phyloP scores from a whole-genome alignment of 768 basidiomycete genomes.

The Naganishia antarctica region DNA sequence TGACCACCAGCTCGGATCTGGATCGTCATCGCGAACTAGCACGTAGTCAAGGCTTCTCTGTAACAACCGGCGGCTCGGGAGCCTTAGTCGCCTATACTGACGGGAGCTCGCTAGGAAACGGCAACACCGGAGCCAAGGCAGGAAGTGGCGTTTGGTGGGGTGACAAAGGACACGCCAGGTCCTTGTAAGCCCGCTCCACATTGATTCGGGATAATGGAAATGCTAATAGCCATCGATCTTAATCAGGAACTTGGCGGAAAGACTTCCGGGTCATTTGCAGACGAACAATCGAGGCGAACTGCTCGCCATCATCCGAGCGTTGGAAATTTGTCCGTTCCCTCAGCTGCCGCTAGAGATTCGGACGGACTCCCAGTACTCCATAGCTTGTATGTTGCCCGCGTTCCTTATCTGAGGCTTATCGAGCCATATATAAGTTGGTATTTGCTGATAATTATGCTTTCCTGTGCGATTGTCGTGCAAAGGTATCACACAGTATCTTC shows the following conservation, averaged over 20 bases:
- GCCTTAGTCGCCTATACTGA: constrained; percentile 68
- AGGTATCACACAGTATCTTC: constrained; percentile 69
- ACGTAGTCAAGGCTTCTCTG: constrained; percentile 41
- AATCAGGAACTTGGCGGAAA: constrained; percentile 69
- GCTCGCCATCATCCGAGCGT: constrained; percentile 72
- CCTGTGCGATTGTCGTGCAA: too few species aligned
- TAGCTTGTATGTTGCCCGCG: constrained; percentile 59
- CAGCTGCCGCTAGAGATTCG: constrained; percentile 64
- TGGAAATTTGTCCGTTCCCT: constrained; percentile 64
- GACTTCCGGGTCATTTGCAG: constrained; percentile 47
- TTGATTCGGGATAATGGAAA: not conserved
- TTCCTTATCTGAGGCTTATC: too few species aligned
- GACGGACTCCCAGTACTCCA: constrained; percentile 80
- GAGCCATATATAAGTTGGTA: constrained; percentile 11
- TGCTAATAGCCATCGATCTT: constrained; percentile 4
- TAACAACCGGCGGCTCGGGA: constrained; percentile 3
- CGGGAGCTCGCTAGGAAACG: constrained; percentile 82
- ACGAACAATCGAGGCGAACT: constrained; percentile 66
- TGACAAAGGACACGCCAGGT: constrained; percentile 36
- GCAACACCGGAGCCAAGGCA: constrained; percentile 61
- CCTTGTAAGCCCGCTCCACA: constrained; percentile 28
- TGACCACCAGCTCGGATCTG: not conserved
- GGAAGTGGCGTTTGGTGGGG: constrained; percentile 93
- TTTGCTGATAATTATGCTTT: not conserved
- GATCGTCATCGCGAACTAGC: constrained; percentile 1